Conservation (phyloP, 2,329 filamentous ascomycete species). For the Aspergillus pseudotamarii region DNA sequence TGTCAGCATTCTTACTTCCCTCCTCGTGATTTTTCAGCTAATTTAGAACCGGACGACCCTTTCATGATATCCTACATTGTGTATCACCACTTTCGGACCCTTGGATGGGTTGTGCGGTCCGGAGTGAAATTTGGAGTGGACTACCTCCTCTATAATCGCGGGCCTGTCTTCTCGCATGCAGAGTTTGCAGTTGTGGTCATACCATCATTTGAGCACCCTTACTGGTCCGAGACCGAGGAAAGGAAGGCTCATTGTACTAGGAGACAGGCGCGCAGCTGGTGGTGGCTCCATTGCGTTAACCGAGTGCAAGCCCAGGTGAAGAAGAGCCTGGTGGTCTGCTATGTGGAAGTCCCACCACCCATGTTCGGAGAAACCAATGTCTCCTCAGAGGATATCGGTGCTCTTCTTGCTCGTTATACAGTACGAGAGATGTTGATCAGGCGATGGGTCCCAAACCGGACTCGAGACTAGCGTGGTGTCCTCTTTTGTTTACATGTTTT, state of each 20-base stretch:
- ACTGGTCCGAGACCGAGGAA: conserved; percentile 63
- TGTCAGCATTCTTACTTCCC: conserved; percentile 72
- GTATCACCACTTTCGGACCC: conserved; percentile 93
- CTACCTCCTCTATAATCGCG: conserved; percentile 90
- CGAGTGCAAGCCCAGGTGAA: conserved; percentile 85
- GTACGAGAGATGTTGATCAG: conserved; percentile 79
- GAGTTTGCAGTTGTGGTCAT: conserved; percentile 87
- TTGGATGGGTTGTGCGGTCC: conserved; percentile 90
- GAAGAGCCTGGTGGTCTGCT: conserved; percentile 86
- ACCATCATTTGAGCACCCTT: conserved; percentile 74
- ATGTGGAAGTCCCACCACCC: conserved; percentile 85
- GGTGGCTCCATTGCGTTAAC: conserved; percentile 78
- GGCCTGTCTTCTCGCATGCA: conserved; percentile 91
- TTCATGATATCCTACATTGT: conserved; percentile 87
- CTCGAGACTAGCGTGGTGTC: conserved; percentile 54
- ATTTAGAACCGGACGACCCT: conserved; percentile 72
- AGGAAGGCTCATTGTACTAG: conserved; percentile 55
- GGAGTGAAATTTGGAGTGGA: conserved; percentile 96
- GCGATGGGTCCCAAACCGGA: conserved; percentile 84
- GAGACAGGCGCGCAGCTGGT: conserved; percentile 49
- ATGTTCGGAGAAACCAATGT: conserved; percentile 42
- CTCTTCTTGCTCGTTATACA: conserved; percentile 68
- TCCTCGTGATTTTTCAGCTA: conserved; percentile 46
- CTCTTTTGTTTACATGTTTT: conserved; percentile 2
- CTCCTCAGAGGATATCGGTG: conserved; percentile 58